These are phyloP conservation scores for Plasmopara halstedii DNA, from an alignment of 352 stramenopile genomes.

Conservation along the genomic window DNA sequence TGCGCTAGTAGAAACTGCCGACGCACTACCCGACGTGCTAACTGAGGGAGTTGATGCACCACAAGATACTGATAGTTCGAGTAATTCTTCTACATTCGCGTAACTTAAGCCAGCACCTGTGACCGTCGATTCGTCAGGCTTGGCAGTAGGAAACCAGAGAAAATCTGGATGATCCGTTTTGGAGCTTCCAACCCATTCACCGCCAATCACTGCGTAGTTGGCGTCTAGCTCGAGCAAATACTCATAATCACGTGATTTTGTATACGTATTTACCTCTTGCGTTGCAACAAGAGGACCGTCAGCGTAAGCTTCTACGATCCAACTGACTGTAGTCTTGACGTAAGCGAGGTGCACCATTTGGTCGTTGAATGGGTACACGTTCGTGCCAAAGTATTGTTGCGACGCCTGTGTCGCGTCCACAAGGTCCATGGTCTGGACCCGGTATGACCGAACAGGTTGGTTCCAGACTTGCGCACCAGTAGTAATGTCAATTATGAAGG, in stretches of 20 bases:
- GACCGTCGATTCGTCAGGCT: constrained; percentile 18
- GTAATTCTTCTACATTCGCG: constrained; percentile 20
- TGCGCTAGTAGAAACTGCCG: too few species aligned
- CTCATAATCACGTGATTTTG: constrained; percentile 21
- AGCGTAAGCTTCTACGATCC: constrained; percentile 33
- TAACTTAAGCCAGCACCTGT: constrained; percentile 26
- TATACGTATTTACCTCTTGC: constrained; percentile 19
- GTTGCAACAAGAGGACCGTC: constrained; percentile 30
- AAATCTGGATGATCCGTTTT: constrained; percentile 29
- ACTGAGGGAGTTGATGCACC: constrained; percentile 1
- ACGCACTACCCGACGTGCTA: background rate
- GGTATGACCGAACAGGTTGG: constrained; percentile 43
- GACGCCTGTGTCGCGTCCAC: constrained; percentile 19
- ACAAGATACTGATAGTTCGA: constrained; percentile 18
- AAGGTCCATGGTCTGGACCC: constrained; percentile 21
- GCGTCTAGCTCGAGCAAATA: constrained; percentile 35
- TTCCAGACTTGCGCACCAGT: constrained; percentile 41
- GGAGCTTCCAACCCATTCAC: constrained; percentile 27
- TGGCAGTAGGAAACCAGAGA: constrained; percentile 27
- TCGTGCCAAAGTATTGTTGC: constrained; percentile 25
- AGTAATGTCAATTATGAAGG: constrained; percentile 42
- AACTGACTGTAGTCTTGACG: constrained; percentile 37
- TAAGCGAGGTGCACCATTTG: constrained; percentile 31
- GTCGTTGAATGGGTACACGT: constrained; percentile 41
- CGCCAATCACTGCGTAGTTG: constrained; percentile 29